Base-by-base conservation (phyloP, 176 grass and related monocot species). In the Carex littledalei region DNA sequence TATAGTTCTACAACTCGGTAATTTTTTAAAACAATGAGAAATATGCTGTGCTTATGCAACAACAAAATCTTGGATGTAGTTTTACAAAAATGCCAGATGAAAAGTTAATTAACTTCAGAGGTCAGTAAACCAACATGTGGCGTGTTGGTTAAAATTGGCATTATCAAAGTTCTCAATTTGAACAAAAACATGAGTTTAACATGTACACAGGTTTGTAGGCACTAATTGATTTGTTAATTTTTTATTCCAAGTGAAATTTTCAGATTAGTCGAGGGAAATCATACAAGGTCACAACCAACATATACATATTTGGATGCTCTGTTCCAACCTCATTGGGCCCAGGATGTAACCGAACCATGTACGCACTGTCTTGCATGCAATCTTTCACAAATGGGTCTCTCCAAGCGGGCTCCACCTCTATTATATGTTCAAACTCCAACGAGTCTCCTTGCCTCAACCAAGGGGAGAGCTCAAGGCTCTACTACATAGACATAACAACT, bases 221-320 rank as follows among this genome's bases (percentile, higher is more conserved):
- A 60, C 47, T 86, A 81, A 78, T 73, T 52, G 3, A 72, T 88
- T 88, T 24, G 83, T 84, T 89, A 37, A 16, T 18, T 89, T 58
- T 63, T 88, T n/a, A 67, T 18, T 84, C 12, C 21, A 67, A 57
- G 45, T 61, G 77, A 85, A 57, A 79, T 81, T 86, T 86, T 81
- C 91, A 98, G 96, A 95, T 98, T 90, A 89, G 83, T 68, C 86
- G 96, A 57, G 96, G 96, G 24, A 98, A 83, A 88, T 50, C 89
- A 67, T 81, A 68, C 62, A 81, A 82, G 61, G 86, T 98, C 82
- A 95, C 91, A 78, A 95, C 91, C 83, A 90, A 75, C 78, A 87
- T 98, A 64, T 76, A 85, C 8, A 35, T 95, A 87, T 86, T 85
- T 90, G 93, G 86, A 83, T 98, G 96, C 34, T 77, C 91, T 34